Conservation (phyloP, 257 asterid genomes). For the Hygrophila difformis region DNA sequence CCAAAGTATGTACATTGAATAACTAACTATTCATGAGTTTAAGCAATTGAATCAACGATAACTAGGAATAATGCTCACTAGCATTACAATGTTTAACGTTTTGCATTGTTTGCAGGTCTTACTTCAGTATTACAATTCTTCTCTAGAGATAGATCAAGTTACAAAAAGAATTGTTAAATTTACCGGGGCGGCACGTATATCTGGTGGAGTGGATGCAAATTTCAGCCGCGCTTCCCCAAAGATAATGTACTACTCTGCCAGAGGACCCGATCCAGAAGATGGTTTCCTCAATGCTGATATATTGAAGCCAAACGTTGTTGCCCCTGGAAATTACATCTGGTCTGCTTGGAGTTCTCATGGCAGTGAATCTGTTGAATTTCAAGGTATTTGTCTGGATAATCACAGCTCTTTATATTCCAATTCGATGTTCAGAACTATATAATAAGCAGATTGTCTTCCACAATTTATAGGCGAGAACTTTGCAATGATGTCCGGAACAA, state of each 20-base stretch:
- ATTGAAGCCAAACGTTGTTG: conserved; percentile 82
- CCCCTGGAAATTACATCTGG: conserved; percentile 96
- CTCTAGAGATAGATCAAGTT: conserved; percentile 44
- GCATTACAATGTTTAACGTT: too few relatives aligned
- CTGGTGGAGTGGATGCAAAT: conserved; percentile 78
- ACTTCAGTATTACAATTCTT: conserved; percentile 72
- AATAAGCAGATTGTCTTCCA: too few relatives aligned
- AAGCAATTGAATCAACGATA: too few relatives aligned
- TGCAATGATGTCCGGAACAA: conserved; percentile 97
- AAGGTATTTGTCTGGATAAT: conserved; percentile 37
- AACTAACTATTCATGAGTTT: background rate
- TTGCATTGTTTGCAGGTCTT: too few relatives aligned
- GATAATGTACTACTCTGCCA: conserved; percentile 89
- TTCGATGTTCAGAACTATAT: too few relatives aligned
- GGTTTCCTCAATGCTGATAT: conserved; percentile 67
- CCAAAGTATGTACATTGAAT: conserved; percentile 72
- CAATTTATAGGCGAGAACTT: conserved; percentile 76
- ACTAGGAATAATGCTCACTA: too few relatives aligned
- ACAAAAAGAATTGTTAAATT: conserved; percentile 55
- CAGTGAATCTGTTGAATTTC: conserved; percentile 74
- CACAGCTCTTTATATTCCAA: too few relatives aligned
- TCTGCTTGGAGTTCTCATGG: conserved; percentile 97
- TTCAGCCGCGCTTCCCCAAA: conserved; percentile 79
- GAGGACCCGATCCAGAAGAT: conserved; percentile 98
- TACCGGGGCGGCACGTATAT: conserved; percentile 71